Evolutionary conservation across 768 basidiomycete species (phyloP), one percentile per base, ranked within the genome.

Genomic region (Leucocoprinus leucothites): DNA sequence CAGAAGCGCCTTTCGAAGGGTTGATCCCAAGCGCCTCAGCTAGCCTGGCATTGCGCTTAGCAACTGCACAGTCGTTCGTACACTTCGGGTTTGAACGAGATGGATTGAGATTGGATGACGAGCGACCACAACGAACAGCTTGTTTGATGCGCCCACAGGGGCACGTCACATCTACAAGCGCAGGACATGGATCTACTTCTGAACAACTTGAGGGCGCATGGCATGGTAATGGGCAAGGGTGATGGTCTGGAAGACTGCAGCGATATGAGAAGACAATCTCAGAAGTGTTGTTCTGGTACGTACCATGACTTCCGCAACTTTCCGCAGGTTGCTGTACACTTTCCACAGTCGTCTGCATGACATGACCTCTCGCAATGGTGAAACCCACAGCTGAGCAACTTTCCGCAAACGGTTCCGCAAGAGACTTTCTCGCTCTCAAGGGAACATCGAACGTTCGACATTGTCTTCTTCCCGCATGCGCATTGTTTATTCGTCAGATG

Each of bases 11-110:
- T 38, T 56, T 56, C 0, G 26, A 78, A 14, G 79, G 68, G 36
- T 73, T 86, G 63, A 98, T 96, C 0, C 95, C 94, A 3, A 99
- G 71, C 1, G 97, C 97, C 36, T 94, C 93, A 0, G 97, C 97
- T 7, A 99, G 71, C 34, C 84, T 74, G 0, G 87, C 91, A 61
- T 97, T 98, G 9, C 97, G 82, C 66, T 95, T 90, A 42, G 87
- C 89, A 48, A 93, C 75, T 35, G 74, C 76, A 61, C 97, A 99
- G 42, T 96, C 92, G 43, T 81, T 86, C 14, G 84, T 82, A 64
- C 97, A 99, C 60, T 89, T 88, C 8, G 60, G 72, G 60, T 57
- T 72, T 63, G 60, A 25, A 28, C 63, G 69, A 28, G 67, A 61
- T 38, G 76, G 72, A 3, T 78, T 64, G 2, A 82, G 72, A 49